Conservation (phyloP, 2,329 filamentous ascomycete species). For the Fusarium sp. region DNA sequence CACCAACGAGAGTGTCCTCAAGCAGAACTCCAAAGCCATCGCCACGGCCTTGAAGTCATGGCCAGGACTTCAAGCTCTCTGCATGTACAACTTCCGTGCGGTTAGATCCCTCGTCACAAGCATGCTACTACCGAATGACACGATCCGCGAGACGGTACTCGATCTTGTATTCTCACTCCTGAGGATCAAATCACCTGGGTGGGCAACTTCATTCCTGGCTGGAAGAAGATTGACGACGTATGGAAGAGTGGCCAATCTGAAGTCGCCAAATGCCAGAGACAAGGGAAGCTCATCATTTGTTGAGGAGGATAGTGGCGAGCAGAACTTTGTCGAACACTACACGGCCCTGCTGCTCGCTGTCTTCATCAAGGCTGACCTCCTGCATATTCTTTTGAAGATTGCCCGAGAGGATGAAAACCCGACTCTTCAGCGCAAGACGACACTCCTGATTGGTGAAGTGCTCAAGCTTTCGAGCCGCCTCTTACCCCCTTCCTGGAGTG, state of each 20-base stretch:
- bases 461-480: constrained; percentile 89
- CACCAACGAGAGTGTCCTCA: constrained; percentile 72
- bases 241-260: constrained; percentile 89
- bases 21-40: constrained; percentile 92
- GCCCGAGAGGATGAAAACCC: constrained; percentile 76
- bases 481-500: constrained; percentile 84
- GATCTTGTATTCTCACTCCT: constrained; percentile 85
- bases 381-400: constrained; percentile 71
- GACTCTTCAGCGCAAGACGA: constrained; percentile 86
- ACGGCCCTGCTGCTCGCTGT: constrained; percentile 88
- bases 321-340: constrained; percentile 94
- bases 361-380: constrained; percentile 83
- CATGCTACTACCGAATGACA: constrained; percentile 67
- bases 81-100: constrained; percentile 88
- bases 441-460: constrained; percentile 89
- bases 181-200: constrained; percentile 89
- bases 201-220: constrained; percentile 95
- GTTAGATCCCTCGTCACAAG: constrained; percentile 82
- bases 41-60: constrained; percentile 91
- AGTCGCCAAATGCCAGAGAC: constrained; percentile 66
- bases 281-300: constrained; percentile 64
- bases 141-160: constrained; percentile 80
- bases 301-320: constrained; percentile 76
- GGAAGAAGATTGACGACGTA: constrained; percentile 95
- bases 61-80: constrained; percentile 89